Conservation (phyloP, 164 flowering plant species). For the Brasenia schreberi region DNA sequence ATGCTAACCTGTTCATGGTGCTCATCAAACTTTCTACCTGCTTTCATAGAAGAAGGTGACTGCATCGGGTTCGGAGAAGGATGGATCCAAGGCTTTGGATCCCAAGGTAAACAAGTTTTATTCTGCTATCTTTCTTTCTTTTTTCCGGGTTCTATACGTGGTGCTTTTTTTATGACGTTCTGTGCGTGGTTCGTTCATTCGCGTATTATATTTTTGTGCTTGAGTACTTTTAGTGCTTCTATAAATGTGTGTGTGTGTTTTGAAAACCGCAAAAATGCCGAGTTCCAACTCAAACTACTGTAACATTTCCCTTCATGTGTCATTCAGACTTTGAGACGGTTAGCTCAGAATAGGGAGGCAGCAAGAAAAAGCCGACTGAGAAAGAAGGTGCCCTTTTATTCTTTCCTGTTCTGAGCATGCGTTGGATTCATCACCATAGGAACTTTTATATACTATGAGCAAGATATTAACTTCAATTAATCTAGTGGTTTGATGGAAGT, state of each 20-base stretch:
- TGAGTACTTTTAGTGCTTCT: too few species aligned
- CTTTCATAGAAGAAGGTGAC: constrained; percentile 29
- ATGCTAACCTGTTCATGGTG: too few species aligned
- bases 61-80: constrained; percentile 47
- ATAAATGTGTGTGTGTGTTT: too few species aligned
- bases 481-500: too few species aligned
- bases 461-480: too few species aligned
- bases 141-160: too few species aligned
- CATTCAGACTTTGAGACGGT: constrained; percentile 59
- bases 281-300: neutral
- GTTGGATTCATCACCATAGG: too few species aligned
- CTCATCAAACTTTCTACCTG: too few species aligned
- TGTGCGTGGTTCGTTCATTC: too few species aligned
- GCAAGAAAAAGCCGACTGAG: constrained; percentile 89
- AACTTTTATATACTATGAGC: too few species aligned
- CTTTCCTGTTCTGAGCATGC: neutral
- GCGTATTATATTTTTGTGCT: too few species aligned
- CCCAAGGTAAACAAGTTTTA: constrained; percentile 57
- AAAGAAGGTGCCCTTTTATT: constrained; percentile 49
- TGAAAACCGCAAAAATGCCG: neutral
- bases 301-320: neutral
- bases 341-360: constrained; percentile 32
- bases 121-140: neutral
- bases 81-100: constrained; percentile 28
- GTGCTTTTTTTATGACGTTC: too few species aligned